Base-by-base conservation (phyloP, 208 protist genomes). In the Acanthamoeba healyi region DNA sequence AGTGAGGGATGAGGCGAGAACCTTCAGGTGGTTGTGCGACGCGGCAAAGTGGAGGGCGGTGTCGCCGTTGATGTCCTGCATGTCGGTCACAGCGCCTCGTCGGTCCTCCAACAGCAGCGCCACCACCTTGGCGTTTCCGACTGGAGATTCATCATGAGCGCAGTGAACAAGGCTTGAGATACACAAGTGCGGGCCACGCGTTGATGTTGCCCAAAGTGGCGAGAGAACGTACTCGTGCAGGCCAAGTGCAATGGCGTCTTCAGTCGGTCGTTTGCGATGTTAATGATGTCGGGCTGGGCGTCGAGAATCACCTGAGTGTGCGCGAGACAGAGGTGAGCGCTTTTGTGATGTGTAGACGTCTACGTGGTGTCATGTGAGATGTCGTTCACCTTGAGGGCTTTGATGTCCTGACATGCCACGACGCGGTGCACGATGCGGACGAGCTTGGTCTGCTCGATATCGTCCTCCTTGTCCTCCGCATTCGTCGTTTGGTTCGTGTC, bases 11-110 rank as follows among this genome's bases (percentile, higher is more conserved):
- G 14, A 91, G 19, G n/a, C 3, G 56, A 36, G 24, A 72, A 91
- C 84, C 54, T 91, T 87, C 15, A 91, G 17, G n/a, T 91, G 84
- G 29, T 91, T 91, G 84, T 91, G 84, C 14, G 84, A 74, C n/a
- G 84, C 84, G 12, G 84, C 84, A 91, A 91, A 91, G 61, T 91
- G 84, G n/a, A 91, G 84, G 2, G 84, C n/a, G 17, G 84, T 91
- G 56, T 91, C 84, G 56, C 84, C 84, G 40, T 91, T 91, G 42
- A 91, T 51, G 34, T 91, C 84, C 3, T 24, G 46, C 38, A 65
- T 2, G 54, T 91, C 56, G 61, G 40, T 32, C 29, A 72, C 10
- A 6, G 84, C 84, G 5, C 84, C 84, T 36, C 74, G 19, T 34
- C 42, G n/a, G n/a, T 91, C 56, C n/a, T 91, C 84, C 32, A 91